Evolutionary conservation across 1,284 basidiomycete genomes (phyloP).

Genomic region (Trichosporon faecale): DNA sequence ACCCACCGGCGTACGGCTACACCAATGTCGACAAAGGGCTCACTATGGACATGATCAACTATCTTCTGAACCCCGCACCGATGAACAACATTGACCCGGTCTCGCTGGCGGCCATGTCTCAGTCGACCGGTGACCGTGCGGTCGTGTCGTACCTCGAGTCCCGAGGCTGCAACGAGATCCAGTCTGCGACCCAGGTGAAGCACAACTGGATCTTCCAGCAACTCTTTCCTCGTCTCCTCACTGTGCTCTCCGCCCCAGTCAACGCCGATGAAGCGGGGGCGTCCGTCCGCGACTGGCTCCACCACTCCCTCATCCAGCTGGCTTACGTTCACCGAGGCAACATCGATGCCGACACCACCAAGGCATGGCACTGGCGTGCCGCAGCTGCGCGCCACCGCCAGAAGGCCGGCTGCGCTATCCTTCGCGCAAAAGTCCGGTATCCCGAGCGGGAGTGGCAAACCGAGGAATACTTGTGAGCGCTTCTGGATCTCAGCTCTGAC

Average conservation of each 20-base stretch:
- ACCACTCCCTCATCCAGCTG: constrained; percentile 23
- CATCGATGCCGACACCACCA: constrained; percentile 19
- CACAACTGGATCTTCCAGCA: constrained; percentile 30
- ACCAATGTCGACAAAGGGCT: constrained; percentile 7
- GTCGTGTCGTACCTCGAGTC: constrained; percentile 27
- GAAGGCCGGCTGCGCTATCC: constrained; percentile 22
- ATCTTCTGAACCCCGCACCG: constrained; percentile 12
- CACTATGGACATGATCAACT: constrained; percentile 12
- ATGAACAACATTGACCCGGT: constrained; percentile 14
- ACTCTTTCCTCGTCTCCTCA: constrained; percentile 25
- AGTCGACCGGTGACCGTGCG: constrained; percentile 11
- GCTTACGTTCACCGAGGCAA: constrained; percentile 28
- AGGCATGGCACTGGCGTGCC: constrained; percentile 15
- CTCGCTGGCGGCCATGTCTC: constrained; percentile 16
- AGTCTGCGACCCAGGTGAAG: constrained; percentile 18
- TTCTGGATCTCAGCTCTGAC: neutral
- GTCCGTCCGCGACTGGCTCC: constrained; percentile 20
- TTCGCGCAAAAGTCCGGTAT: constrained; percentile 23
- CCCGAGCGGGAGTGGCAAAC: constrained; percentile 23
- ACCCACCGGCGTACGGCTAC: neutral
- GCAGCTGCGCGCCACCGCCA: constrained; percentile 17
- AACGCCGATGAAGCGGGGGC: constrained; percentile 11
- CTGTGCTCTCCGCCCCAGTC: constrained; percentile 9
- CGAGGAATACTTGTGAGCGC: constrained; percentile 25
- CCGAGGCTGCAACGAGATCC: constrained; percentile 27